Evolutionary conservation across 176 grass and related monocot species (phyloP).

Genomic region (Carex myosuroides): DNA sequence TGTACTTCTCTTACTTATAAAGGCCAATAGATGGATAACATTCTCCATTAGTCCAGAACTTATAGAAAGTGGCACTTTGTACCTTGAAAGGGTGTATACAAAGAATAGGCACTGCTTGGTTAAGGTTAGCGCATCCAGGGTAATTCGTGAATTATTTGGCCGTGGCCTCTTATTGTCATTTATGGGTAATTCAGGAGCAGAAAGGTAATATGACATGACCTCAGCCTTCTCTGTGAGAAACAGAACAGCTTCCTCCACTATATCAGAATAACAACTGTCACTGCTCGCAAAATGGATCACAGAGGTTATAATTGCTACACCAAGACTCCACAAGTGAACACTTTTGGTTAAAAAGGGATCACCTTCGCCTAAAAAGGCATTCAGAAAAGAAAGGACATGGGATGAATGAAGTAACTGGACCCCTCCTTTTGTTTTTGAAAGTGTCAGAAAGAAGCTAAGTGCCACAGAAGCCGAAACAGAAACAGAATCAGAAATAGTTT

Average conservation of each 20-base stretch:
- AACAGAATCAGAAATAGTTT: background rate
- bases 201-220: constrained; percentile 68
- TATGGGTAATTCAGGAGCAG: constrained; percentile 44
- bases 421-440: constrained; percentile 77
- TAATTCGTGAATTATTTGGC: constrained; percentile 44
- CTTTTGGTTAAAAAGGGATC: constrained; percentile 42
- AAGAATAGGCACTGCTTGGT: constrained; percentile 67
- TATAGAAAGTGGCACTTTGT: constrained; percentile 53
- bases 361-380: constrained; percentile 41
- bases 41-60: constrained; percentile 68
- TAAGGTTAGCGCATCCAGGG: constrained; percentile 54
- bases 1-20: constrained; percentile 68
- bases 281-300: constrained; percentile 62
- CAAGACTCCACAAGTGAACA: constrained; percentile 52
- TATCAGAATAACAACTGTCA: constrained; percentile 43
- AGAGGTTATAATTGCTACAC: constrained; percentile 58
- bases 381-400: constrained; percentile 72
- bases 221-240: constrained; percentile 65
- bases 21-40: constrained; percentile 80
- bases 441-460: constrained; percentile 76
- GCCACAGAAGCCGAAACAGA: constrained; percentile 37
- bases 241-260: constrained; percentile 38
- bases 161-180: constrained; percentile 50
- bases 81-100: constrained; percentile 66
- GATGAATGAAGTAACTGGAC: constrained; percentile 68